These are phyloP conservation scores for Backusella sp. DNA, from an alignment of 192 early-diverging fungal genomes.

Conservation along the genomic window DNA sequence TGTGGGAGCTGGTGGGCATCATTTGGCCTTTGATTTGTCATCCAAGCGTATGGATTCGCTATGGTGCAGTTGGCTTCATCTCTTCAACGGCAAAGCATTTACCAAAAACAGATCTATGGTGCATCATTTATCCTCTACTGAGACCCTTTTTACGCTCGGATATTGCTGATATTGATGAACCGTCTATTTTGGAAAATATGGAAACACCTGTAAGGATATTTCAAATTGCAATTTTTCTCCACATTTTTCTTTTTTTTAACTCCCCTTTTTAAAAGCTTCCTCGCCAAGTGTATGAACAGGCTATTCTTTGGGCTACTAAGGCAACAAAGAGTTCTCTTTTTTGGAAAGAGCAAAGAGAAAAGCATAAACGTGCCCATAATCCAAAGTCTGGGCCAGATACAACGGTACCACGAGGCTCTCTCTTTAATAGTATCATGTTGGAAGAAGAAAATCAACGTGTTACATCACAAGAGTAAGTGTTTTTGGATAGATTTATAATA, in stretches of 20 bases:
- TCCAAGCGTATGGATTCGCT: slow-evolving; percentile 79
- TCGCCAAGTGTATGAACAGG: slow-evolving; percentile 60
- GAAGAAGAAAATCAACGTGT: slow-evolving; percentile 23
- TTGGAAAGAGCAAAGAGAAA: slow-evolving; percentile 53
- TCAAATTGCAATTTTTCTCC: not conserved
- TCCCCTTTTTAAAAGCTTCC: slow-evolving; percentile 36
- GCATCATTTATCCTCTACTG: slow-evolving; percentile 72
- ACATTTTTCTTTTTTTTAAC: too few species aligned
- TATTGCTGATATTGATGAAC: slow-evolving; percentile 62
- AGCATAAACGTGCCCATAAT: not conserved
- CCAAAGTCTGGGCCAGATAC: slow-evolving; percentile 12
- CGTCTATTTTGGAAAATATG: slow-evolving; percentile 60
- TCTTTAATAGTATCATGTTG: slow-evolving; percentile 28
- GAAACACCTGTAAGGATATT: slow-evolving; percentile 57
- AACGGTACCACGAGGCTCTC: slow-evolving; percentile 19
- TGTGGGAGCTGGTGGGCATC: slow-evolving; percentile 74
- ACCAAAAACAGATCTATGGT: slow-evolving; percentile 71
- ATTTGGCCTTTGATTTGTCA: slow-evolving; percentile 75
- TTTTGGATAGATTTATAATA: not conserved
- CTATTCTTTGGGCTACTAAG: slow-evolving; percentile 52
- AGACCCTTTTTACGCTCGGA: slow-evolving; percentile 67
- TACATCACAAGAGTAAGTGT: slow-evolving; percentile 50
- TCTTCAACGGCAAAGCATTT: slow-evolving; percentile 58
- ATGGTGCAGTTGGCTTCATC: slow-evolving; percentile 72
- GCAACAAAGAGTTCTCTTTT: slow-evolving; percentile 43